phyloP scores from a whole-genome alignment of 805 yeast species.

The Jamesozyma piceae region DNA sequence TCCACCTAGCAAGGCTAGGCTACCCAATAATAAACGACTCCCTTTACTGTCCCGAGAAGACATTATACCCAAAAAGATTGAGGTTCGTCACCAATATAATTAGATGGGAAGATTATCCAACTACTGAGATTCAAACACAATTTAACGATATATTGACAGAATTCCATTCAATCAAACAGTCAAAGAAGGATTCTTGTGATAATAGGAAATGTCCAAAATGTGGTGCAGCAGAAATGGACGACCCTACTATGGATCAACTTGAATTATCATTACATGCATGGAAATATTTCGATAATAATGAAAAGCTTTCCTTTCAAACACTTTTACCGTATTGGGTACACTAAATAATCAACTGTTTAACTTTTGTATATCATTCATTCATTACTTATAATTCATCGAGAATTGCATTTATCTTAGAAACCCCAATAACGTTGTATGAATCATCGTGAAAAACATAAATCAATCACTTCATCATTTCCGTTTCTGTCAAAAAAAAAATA shows the following conservation, averaged over 20 bases:
- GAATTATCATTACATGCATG: slow-evolving; percentile 29
- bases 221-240: slow-evolving; percentile 16
- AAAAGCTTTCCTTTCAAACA: slow-evolving; percentile 34
- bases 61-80: slow-evolving; percentile 19
- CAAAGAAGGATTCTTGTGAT: neutral
- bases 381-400: too few species aligned
- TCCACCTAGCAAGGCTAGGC: slow-evolving; percentile 80
- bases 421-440: too few species aligned
- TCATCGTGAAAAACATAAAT: too few species aligned
- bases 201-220: slow-evolving; percentile 23
- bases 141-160: slow-evolving; percentile 18
- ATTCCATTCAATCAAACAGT: slow-evolving; percentile 32
- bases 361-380: too few species aligned
- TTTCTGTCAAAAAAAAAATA: too few species aligned
- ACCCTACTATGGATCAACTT: slow-evolving; percentile 22
- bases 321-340: slow-evolving; percentile 38
- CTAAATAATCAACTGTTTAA: too few species aligned
- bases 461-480: too few species aligned
- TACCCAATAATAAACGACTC: slow-evolving; percentile 88
- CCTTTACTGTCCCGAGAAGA: slow-evolving; percentile 34
- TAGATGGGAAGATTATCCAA: slow-evolving; percentile 13
- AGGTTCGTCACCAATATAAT: slow-evolving; percentile 15
- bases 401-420: too few species aligned
- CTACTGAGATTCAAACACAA: slow-evolving; percentile 5
- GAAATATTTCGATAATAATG: slow-evolving; percentile 28